phyloP scores from a whole-genome alignment of 1,139 yeast species.

The Zygoascus sp. region DNA sequence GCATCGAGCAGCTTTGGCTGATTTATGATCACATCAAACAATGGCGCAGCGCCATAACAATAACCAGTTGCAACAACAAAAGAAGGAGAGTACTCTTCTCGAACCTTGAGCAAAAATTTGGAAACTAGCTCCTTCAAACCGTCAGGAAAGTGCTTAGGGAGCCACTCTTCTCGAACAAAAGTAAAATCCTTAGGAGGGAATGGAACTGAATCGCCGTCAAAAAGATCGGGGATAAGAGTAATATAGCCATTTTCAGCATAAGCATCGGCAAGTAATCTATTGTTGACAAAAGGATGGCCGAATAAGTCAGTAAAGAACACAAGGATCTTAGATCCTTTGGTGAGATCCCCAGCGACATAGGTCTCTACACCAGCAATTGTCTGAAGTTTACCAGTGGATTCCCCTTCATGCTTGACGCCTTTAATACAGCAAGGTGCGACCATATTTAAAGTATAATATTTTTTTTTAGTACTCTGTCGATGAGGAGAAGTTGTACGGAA shows the following conservation, averaged over 20 bases:
- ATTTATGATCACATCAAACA: slow-evolving; percentile 47
- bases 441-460: background rate
- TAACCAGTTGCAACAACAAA: slow-evolving; percentile 65
- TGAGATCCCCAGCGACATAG: slow-evolving; percentile 51
- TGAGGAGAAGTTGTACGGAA: background rate
- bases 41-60: slow-evolving; percentile 80
- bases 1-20: slow-evolving; percentile 34
- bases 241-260: slow-evolving; percentile 61
- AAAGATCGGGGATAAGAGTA: slow-evolving; percentile 70
- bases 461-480: too few species aligned
- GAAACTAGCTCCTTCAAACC: background rate
- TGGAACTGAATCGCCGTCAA: slow-evolving; percentile 49
- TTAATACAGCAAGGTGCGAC: slow-evolving; percentile 25
- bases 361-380: slow-evolving; percentile 47
- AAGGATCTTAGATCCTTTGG: slow-evolving; percentile 44
- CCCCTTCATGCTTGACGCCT: slow-evolving; percentile 23
- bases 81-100: slow-evolving; percentile 44
- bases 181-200: slow-evolving; percentile 23
- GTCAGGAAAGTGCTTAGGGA: background rate
- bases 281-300: slow-evolving; percentile 58
- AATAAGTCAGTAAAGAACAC: slow-evolving; percentile 65
- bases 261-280: slow-evolving; percentile 62
- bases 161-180: slow-evolving; percentile 17
- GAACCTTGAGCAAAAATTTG: slow-evolving; percentile 29
- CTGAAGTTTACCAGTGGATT: slow-evolving; percentile 42